These are phyloP conservation scores for Parathielavia hyrcaniae DNA, from an alignment of 495 filamentous ascomycete genomes.

Conservation along the genomic window DNA sequence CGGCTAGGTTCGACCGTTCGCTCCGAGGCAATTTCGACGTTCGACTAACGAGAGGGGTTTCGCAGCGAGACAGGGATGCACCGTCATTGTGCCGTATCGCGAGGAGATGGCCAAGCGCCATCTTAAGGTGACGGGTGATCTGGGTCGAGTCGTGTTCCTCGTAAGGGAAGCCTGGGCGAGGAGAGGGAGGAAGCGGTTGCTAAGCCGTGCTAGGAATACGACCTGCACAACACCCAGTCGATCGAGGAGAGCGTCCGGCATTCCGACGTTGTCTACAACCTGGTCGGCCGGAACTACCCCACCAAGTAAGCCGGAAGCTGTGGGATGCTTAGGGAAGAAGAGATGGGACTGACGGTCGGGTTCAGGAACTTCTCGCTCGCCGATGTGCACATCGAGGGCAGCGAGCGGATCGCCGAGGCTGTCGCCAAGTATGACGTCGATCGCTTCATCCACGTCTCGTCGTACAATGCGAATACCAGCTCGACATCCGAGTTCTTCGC, in stretches of 20 bases:
- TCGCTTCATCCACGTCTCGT: slow-evolving; percentile 94
- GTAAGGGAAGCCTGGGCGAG: slow-evolving; percentile 38
- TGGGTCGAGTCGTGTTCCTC: slow-evolving; percentile 81
- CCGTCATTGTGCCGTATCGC: slow-evolving; percentile 84
- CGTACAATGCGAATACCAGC: slow-evolving; percentile 77
- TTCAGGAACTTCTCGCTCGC: slow-evolving; percentile 83
- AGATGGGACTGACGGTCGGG: slow-evolving; percentile 29
- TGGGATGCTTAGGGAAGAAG: neutral
- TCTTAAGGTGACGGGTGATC: slow-evolving; percentile 88
- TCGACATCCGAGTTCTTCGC: slow-evolving; percentile 81
- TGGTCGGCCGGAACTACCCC: slow-evolving; percentile 86
- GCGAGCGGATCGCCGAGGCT: slow-evolving; percentile 91
- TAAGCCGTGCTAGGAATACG: slow-evolving; percentile 65
- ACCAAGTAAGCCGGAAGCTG: slow-evolving; percentile 66
- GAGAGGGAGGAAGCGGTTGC: slow-evolving; percentile 10
- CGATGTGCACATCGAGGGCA: slow-evolving; percentile 90
- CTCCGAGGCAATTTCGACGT: slow-evolving; percentile 21
- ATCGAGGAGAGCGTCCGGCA: slow-evolving; percentile 96
- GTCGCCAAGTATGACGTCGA: slow-evolving; percentile 98
- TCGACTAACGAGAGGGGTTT: slow-evolving; percentile 20
- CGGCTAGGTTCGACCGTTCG: slow-evolving; percentile 62
- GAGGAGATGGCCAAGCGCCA: slow-evolving; percentile 98
- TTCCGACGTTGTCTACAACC: slow-evolving; percentile 94
- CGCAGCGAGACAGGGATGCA: slow-evolving; percentile 82
- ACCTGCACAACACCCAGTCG: slow-evolving; percentile 88